phyloP scores from a whole-genome alignment of 371 early-diverging fungal species.

The Mucor racemosus region DNA sequence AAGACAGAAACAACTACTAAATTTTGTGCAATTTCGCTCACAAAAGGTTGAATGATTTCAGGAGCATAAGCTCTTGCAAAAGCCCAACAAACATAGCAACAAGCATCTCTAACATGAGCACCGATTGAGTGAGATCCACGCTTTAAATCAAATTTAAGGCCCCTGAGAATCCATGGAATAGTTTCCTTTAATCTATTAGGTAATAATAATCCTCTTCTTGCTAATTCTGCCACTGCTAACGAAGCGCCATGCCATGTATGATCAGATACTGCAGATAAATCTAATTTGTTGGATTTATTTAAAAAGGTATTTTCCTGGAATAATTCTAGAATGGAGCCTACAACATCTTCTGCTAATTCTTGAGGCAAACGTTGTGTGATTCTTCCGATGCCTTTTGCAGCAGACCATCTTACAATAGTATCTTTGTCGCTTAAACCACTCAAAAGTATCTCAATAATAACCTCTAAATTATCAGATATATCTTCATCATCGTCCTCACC shows the following conservation, averaged over 20 bases:
- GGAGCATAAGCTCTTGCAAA: conserved; percentile 93
- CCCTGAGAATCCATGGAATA: conserved; percentile 80
- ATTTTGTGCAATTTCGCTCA: conserved; percentile 67
- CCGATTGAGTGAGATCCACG: conserved; percentile 91
- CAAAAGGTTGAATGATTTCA: conserved; percentile 64
- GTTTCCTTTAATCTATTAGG: conserved; percentile 69
- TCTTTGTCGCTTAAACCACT: conserved; percentile 87
- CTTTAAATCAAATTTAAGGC: conserved; percentile 86
- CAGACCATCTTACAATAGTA: conserved; percentile 95
- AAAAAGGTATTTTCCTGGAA: conserved; percentile 71
- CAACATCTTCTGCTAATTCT: conserved; percentile 83
- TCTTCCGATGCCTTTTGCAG: conserved; percentile 94
- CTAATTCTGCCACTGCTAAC: conserved; percentile 91
- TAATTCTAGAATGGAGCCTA: conserved; percentile 73
- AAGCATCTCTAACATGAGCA: conserved; percentile 94
- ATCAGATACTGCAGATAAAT: conserved; percentile 87
- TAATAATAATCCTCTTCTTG: conserved; percentile 83
- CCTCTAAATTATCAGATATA: conserved; percentile 76
- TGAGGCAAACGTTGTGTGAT: conserved; percentile 81
- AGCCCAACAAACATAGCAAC: conserved; percentile 97
- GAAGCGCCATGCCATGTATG: conserved; percentile 95
- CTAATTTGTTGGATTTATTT: conserved; percentile 36
- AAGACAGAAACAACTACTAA: conserved; percentile 83
- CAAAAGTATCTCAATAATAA: conserved; percentile 79
- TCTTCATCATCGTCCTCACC: conserved; percentile 64